A percentile compares a stretch with the other conserved stretches of the same genome.
phyloP scores from a whole-genome alignment of 2,329 filamentous ascomycete genomes.

The Sclerotinia nivalis region DNA sequence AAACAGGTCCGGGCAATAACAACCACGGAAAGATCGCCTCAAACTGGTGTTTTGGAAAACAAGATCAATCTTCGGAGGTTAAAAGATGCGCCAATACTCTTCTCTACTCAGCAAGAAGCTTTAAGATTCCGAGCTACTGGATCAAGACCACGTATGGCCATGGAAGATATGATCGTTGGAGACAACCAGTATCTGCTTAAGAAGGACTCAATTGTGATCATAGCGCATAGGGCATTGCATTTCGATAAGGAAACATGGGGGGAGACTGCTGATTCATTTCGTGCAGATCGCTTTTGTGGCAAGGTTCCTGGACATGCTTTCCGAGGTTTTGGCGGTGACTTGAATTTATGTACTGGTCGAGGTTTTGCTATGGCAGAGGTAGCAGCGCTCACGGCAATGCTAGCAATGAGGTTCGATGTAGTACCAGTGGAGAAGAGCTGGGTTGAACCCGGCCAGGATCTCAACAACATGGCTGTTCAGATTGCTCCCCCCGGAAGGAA shows the following conservation, averaged over 20 bases:
- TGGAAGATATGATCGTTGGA: constrained; percentile 9
- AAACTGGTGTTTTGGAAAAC: neutral
- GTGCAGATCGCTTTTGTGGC: neutral
- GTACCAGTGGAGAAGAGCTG: neutral
- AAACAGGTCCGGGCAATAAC: neutral
- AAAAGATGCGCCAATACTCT: constrained; percentile 7
- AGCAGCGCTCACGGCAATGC: neutral
- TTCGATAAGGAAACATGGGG: neutral
- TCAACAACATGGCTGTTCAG: constrained; percentile 2
- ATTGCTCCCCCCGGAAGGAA: neutral
- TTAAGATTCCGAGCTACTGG: constrained; percentile 3
- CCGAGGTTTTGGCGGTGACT: constrained; percentile 11
- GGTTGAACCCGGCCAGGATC: neutral
- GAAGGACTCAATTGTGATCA: constrained; percentile 7
- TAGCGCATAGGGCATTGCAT: constrained; percentile 2
- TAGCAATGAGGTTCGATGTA: constrained; percentile 3
- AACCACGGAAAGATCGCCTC: neutral
- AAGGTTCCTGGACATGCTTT: neutral
- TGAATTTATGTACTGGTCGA: constrained; percentile 13
- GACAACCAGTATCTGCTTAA: constrained; percentile 12
- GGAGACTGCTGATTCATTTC: neutral
- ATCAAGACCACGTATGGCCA: constrained; percentile 8
- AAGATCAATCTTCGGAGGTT: neutral
- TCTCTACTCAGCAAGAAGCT: constrained; percentile 9
- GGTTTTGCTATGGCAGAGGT: constrained; percentile 17